Evolutionary conservation across 192 early-diverging fungal genomes (phyloP).

Genomic region (Umbelopsis vinacea): DNA sequence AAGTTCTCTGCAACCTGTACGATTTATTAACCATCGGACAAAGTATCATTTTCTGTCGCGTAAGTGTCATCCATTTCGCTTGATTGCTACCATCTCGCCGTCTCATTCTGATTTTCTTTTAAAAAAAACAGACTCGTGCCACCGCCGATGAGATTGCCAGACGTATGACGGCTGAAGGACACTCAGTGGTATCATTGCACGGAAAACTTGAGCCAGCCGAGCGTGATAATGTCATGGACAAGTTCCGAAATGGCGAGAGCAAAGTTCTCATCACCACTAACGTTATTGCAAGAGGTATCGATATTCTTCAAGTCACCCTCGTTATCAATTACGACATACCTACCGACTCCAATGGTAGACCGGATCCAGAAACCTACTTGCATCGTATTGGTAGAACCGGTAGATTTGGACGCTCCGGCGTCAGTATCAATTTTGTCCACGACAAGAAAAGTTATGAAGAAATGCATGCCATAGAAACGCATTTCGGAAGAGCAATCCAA

Average conservation of each 20-base stretch:
- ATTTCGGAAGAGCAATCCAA: conserved; percentile 81
- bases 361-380: conserved; percentile 94
- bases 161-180: conserved; percentile 81
- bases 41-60: conserved; percentile 94
- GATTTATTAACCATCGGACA: conserved; percentile 90
- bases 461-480: conserved; percentile 82
- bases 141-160: conserved; percentile 81
- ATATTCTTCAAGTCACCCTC: conserved; percentile 92
- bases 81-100: not conserved
- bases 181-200: conserved; percentile 83
- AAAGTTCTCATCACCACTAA: conserved; percentile 98
- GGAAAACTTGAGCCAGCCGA: conserved; percentile 76
- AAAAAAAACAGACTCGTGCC: conserved; percentile 59
- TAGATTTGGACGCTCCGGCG: conserved; percentile 93
- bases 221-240: conserved; percentile 92
- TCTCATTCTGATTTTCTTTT: too few species aligned
- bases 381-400: conserved; percentile 99
- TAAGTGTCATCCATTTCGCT: conserved; percentile 35
- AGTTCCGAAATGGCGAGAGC: conserved; percentile 85
- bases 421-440: conserved; percentile 95
- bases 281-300: conserved; percentile 96
- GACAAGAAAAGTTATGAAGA: conserved; percentile 71
- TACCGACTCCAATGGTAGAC: conserved; percentile 57
- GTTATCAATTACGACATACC: conserved; percentile 99
- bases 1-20: conserved; percentile 72